Conservation (phyloP, 108 stramenopile species). For the Cyclotella choctawhatcheeana region DNA sequence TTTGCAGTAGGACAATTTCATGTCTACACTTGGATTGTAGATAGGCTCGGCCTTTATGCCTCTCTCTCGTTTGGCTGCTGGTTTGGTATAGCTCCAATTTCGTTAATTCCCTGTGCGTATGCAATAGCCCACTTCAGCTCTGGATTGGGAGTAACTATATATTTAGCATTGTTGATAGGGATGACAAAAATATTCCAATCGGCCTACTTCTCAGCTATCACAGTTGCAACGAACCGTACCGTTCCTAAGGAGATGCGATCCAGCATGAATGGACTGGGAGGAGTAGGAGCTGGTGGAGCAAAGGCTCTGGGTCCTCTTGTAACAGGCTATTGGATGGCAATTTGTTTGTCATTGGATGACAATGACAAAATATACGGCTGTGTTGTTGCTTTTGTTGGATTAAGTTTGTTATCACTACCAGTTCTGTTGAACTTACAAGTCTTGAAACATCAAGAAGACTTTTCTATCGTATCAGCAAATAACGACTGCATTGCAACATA, state of each 20-base stretch:
- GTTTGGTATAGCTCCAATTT: constrained; percentile 35
- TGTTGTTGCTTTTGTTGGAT: constrained; percentile 19
- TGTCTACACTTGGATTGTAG: constrained; percentile 42
- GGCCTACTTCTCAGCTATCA: constrained; percentile 61
- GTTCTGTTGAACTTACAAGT: background rate
- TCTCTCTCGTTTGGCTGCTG: constrained; percentile 53
- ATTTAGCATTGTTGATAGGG: constrained; percentile 36
- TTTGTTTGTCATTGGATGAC: constrained; percentile 26
- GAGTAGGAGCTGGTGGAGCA: constrained; percentile 64
- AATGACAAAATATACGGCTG: constrained; percentile 4
- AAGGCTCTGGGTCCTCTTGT: constrained; percentile 63
- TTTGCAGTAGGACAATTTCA: constrained; percentile 62
- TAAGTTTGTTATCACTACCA: constrained; percentile 2
- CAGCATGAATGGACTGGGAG: constrained; percentile 71
- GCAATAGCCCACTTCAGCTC: constrained; percentile 11
- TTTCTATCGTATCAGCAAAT: too few relatives aligned
- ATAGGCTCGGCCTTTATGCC: constrained; percentile 55
- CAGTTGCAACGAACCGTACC: constrained; percentile 65
- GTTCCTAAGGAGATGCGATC: constrained; percentile 62
- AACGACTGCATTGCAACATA: background rate
- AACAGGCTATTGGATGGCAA: constrained; percentile 53
- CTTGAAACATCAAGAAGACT: background rate
- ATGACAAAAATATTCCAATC: constrained; percentile 48
- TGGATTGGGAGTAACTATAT: background rate
- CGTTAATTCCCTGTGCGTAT: constrained; percentile 56